A percentile compares a stretch with the other conserved stretches of the same genome.
These are phyloP conservation scores for Westerdykella aurantiaca DNA, from an alignment of 2,329 filamentous ascomycete species.

Conservation along the genomic window DNA sequence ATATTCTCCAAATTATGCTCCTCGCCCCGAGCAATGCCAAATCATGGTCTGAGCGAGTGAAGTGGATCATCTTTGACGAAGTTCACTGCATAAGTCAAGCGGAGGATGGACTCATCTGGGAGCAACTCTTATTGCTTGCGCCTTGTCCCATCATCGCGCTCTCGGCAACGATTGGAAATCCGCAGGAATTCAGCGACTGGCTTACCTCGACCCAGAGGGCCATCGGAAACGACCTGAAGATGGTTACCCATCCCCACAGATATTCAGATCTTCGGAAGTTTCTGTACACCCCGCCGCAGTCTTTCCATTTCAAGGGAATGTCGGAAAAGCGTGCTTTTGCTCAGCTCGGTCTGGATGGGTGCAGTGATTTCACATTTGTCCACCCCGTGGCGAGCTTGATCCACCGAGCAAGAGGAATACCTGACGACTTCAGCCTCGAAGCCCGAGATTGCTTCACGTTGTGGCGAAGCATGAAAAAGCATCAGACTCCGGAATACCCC, in stretches of 20 bases:
- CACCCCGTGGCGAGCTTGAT: constrained; percentile 62
- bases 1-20: constrained; percentile 75
- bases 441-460: constrained; percentile 63
- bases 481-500: constrained; percentile 48
- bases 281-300: constrained; percentile 51
- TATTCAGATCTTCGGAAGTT: constrained; percentile 79
- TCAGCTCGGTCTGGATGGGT: constrained; percentile 46
- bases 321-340: constrained; percentile 25
- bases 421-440: constrained; percentile 64
- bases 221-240: constrained; percentile 59
- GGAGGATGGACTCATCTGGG: constrained; percentile 72
- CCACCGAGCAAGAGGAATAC: constrained; percentile 56
- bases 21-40: constrained; percentile 58
- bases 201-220: constrained; percentile 57
- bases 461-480: constrained; percentile 58
- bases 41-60: constrained; percentile 63
- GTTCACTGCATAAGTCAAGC: constrained; percentile 74
- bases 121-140: constrained; percentile 67
- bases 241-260: constrained; percentile 62
- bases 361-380: constrained; percentile 52
- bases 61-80: constrained; percentile 76
- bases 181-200: constrained; percentile 64
- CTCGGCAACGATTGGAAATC: constrained; percentile 75
- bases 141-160: constrained; percentile 74
- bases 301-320: constrained; percentile 51